Percentiles rank a stretch among this genome's conserved stretches.
phyloP scores from a whole-genome alignment of 306 rosid genomes.

The Castanea crenata region DNA sequence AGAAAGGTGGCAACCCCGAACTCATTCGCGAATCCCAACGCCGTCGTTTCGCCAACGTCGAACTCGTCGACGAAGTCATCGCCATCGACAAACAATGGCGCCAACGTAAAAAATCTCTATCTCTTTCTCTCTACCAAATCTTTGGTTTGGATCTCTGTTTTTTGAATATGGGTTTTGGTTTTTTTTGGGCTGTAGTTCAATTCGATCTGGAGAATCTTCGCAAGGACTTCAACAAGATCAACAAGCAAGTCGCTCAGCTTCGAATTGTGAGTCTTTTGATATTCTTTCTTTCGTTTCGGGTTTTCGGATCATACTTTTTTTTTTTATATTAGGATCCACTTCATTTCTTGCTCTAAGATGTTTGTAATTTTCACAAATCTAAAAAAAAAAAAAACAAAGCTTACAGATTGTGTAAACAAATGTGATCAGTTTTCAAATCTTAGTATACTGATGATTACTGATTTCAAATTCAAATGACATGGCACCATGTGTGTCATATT shows the following conservation, averaged over 20 bases:
- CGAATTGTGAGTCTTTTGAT: slow-evolving; percentile 41
- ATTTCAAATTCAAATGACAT: too few relatives aligned
- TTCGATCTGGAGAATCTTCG: slow-evolving; percentile 73
- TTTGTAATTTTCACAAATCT: too few relatives aligned
- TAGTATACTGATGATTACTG: too few relatives aligned
- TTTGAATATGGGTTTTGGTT: background rate
- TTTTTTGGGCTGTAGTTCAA: slow-evolving; percentile 38
- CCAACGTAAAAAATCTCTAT: slow-evolving; percentile 45
- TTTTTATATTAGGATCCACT: background rate
- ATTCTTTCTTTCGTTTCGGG: background rate
- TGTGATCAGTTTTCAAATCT: too few relatives aligned
- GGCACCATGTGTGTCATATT: too few relatives aligned
- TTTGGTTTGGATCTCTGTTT: background rate
- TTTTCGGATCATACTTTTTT: background rate
- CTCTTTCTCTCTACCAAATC: background rate
- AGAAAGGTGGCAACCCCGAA: slow-evolving; percentile 82
- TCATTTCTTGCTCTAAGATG: too few relatives aligned
- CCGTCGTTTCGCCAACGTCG: slow-evolving; percentile 83
- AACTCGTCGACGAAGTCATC: slow-evolving; percentile 75
- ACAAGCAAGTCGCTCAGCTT: slow-evolving; percentile 66
- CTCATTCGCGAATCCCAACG: slow-evolving; percentile 90
- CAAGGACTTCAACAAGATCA: slow-evolving; percentile 75
- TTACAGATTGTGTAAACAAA: too few relatives aligned
- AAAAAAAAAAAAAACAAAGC: too few relatives aligned
- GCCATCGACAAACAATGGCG: slow-evolving; percentile 90